Conservation (phyloP, 2,329 filamentous ascomycete genomes). For the Ambrosiella xylebori region DNA sequence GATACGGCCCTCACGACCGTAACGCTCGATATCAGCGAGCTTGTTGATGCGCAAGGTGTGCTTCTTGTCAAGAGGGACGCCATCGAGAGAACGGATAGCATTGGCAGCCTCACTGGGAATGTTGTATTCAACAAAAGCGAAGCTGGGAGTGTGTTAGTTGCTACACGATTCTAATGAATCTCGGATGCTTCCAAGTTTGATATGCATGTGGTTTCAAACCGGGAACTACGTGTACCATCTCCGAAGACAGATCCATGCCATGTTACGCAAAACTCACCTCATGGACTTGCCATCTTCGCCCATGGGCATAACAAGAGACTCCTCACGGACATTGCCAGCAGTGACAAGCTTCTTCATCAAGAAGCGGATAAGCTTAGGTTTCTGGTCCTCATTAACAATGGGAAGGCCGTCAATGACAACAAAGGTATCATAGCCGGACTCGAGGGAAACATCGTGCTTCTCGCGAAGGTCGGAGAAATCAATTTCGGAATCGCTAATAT, state of each 20-base stretch:
- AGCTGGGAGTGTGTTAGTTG: constrained; percentile 34
- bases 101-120: constrained; percentile 77
- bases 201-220: background rate
- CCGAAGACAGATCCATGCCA: background rate
- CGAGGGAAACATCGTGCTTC: constrained; percentile 88
- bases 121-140: constrained; percentile 93
- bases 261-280: constrained; percentile 40
- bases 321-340: constrained; percentile 70
- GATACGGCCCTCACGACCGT: constrained; percentile 80
- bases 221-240: background rate
- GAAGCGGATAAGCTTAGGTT: constrained; percentile 90
- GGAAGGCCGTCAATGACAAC: constrained; percentile 92
- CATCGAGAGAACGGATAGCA: constrained; percentile 76
- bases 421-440: constrained; percentile 91
- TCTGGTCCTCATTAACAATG: constrained; percentile 73
- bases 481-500: constrained; percentile 82
- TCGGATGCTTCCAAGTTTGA: background rate
- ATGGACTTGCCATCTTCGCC: constrained; percentile 72
- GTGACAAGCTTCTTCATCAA: constrained; percentile 80
- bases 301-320: constrained; percentile 85
- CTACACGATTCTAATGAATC: background rate
- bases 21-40: constrained; percentile 92
- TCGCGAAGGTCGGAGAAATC: constrained; percentile 88
- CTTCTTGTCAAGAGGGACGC: constrained; percentile 83
- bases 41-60: constrained; percentile 95